Conservation (phyloP, 2,329 filamentous ascomycete genomes). For the Bipolaris cookei region DNA sequence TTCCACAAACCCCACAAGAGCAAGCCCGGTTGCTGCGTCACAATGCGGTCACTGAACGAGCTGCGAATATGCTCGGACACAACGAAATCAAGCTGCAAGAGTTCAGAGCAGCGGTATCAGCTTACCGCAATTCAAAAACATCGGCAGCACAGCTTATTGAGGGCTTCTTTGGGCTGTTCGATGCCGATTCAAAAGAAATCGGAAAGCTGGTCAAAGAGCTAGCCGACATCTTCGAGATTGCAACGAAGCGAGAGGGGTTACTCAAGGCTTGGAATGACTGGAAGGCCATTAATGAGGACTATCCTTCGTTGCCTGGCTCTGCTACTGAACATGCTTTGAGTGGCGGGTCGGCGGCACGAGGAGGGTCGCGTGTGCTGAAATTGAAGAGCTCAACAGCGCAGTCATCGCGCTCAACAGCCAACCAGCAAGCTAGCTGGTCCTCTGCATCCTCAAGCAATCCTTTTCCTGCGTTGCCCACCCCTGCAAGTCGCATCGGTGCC, state of each 20-base stretch:
- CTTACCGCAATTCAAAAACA: constrained; percentile 73
- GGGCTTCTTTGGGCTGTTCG: constrained; percentile 84
- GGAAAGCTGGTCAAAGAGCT: constrained; percentile 91
- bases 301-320: constrained; percentile 80
- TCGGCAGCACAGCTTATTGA: constrained; percentile 81
- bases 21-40: constrained; percentile 82
- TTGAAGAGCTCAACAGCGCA: constrained; percentile 73
- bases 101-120: constrained; percentile 81
- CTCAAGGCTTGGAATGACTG: constrained; percentile 92
- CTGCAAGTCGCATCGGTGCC: constrained; percentile 41
- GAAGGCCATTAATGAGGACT: constrained; percentile 95
- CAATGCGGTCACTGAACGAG: constrained; percentile 83
- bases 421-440: constrained; percentile 64
- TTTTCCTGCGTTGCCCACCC: constrained; percentile 43
- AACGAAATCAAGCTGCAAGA: constrained; percentile 74
- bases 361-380: constrained; percentile 68
- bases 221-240: constrained; percentile 89
- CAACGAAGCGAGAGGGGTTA: constrained; percentile 72
- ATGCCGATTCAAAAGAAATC: constrained; percentile 78
- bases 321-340: constrained; percentile 53
- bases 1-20: constrained; percentile 69
- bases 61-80: constrained; percentile 78
- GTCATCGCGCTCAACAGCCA: constrained; percentile 67
- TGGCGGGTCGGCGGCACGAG: constrained; percentile 54
- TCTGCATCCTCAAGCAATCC: constrained; percentile 48